Percentiles rank a stretch among this genome's conserved stretches.
These are phyloP conservation scores for Alternaria solani DNA, from an alignment of 2,329 filamentous ascomycete species.

Conservation along the genomic window DNA sequence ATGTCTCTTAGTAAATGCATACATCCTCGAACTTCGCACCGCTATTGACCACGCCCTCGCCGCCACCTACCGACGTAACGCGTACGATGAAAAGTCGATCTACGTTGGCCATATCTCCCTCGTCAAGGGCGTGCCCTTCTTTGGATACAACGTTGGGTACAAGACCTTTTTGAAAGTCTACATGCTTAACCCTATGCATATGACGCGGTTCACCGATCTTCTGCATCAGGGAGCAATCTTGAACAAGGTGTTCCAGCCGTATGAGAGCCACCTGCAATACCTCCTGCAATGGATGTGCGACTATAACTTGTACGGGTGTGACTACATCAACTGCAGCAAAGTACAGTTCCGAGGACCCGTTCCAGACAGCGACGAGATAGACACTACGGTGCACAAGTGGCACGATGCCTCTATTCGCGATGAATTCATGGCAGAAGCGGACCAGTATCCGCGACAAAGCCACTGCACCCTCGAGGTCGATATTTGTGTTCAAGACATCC, in stretches of 20 bases:
- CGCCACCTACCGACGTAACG: constrained; percentile 81
- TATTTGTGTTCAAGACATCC: constrained; percentile 84
- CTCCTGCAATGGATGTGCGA: constrained; percentile 97
- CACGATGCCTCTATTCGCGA: constrained; percentile 75
- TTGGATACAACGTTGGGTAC: constrained; percentile 94
- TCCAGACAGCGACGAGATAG: constrained; percentile 72
- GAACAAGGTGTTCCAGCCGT: constrained; percentile 84
- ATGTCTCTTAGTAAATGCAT: constrained; percentile 68
- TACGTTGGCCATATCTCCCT: constrained; percentile 92
- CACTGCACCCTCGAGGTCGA: constrained; percentile 92
- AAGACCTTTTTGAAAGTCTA: constrained; percentile 94
- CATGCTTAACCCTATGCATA: constrained; percentile 84
- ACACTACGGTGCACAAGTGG: constrained; percentile 73
- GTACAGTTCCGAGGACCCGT: constrained; percentile 78
- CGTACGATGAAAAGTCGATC: constrained; percentile 70
- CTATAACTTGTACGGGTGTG: constrained; percentile 96
- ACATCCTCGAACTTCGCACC: constrained; percentile 79
- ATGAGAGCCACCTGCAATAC: constrained; percentile 93
- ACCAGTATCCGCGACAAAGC: constrained; percentile 76
- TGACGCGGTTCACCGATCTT: constrained; percentile 86
- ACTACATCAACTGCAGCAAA: constrained; percentile 77
- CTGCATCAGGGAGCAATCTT: constrained; percentile 88
- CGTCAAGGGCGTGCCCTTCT: constrained; percentile 94
- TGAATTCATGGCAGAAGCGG: constrained; percentile 67
- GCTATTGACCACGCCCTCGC: constrained; percentile 92